Conservation (phyloP, 2,329 filamentous ascomycete species). For the Hymenoscyphus scutula region DNA sequence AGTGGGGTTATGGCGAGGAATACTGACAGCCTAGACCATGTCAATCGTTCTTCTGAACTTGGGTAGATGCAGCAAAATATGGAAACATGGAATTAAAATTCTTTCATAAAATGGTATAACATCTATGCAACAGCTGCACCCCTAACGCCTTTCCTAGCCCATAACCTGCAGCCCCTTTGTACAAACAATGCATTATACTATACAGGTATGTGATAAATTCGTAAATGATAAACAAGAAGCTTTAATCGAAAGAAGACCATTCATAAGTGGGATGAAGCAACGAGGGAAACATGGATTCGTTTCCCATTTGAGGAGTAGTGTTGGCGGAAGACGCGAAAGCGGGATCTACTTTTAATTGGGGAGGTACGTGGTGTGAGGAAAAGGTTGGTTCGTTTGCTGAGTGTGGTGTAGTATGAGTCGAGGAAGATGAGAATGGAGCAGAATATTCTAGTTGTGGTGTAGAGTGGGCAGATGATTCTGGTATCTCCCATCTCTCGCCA, state of each 20-base stretch:
- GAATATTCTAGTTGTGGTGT: slow-evolving; percentile 11
- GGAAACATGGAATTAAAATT: background rate
- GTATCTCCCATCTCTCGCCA: slow-evolving; percentile 18
- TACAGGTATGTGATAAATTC: background rate
- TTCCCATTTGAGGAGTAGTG: slow-evolving; percentile 1
- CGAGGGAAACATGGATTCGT: background rate
- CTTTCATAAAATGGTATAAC: slow-evolving; percentile 1
- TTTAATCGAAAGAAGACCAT: background rate
- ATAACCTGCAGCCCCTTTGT: background rate
- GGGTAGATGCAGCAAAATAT: too few species aligned
- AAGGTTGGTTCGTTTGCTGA: slow-evolving; percentile 5
- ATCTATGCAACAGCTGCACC: background rate
- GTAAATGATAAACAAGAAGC: background rate
- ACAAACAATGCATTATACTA: background rate
- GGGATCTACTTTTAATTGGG: slow-evolving; percentile 2
- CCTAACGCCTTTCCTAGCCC: background rate
- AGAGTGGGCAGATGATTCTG: slow-evolving; percentile 7
- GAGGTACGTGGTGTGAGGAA: background rate
- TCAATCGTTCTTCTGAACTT: too few species aligned
- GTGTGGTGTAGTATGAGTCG: slow-evolving; percentile 8
- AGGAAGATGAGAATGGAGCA: slow-evolving; percentile 1
- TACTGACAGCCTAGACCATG: too few species aligned
- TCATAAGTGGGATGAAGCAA: slow-evolving; percentile 1
- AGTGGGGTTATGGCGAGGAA: too few species aligned
- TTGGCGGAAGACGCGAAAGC: slow-evolving; percentile 1